Conservation (phyloP, 768 basidiomycete species). For the Cubamyces sp. region DNA sequence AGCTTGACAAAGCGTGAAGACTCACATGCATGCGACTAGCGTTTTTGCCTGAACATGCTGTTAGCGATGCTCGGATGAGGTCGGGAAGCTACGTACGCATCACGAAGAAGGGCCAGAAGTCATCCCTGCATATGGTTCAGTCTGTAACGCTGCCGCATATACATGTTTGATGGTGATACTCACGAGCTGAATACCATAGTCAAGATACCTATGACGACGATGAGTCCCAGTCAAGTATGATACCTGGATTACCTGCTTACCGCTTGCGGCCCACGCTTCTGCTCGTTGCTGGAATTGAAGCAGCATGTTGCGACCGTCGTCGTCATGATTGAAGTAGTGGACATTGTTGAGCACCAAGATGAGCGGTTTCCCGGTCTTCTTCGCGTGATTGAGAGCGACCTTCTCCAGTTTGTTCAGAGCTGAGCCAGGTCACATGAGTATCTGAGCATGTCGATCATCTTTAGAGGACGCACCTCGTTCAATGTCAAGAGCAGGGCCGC, state of each 20-base stretch:
- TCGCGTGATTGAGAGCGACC: conserved; percentile 71
- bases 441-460: neutral
- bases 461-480: conserved; percentile 60
- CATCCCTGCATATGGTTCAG: conserved; percentile 57
- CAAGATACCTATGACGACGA: conserved; percentile 55
- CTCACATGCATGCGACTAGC: conserved; percentile 76
- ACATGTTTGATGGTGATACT: conserved; percentile 30
- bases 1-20: neutral
- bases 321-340: conserved; percentile 76
- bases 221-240: neutral
- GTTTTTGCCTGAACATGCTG: conserved; percentile 53
- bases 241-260: conserved; percentile 41
- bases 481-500: conserved; percentile 79
- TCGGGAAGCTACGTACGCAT: conserved; percentile 51
- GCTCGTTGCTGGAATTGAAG: conserved; percentile 86
- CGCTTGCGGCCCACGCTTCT: conserved; percentile 83
- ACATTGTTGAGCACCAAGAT: conserved; percentile 84
- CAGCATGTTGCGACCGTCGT: conserved; percentile 77
- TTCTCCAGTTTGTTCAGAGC: conserved; percentile 86
- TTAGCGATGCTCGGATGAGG: conserved; percentile 13
- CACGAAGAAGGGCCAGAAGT: conserved; percentile 78
- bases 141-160: neutral
- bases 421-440: conserved; percentile 28
- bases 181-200: conserved; percentile 82
- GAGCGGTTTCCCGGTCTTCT: conserved; percentile 63